Percentiles rank a stretch among this genome's conserved stretches.
phyloP scores from a whole-genome alignment of 2,329 filamentous ascomycete species.

The Zasmidium citrigriseum region DNA sequence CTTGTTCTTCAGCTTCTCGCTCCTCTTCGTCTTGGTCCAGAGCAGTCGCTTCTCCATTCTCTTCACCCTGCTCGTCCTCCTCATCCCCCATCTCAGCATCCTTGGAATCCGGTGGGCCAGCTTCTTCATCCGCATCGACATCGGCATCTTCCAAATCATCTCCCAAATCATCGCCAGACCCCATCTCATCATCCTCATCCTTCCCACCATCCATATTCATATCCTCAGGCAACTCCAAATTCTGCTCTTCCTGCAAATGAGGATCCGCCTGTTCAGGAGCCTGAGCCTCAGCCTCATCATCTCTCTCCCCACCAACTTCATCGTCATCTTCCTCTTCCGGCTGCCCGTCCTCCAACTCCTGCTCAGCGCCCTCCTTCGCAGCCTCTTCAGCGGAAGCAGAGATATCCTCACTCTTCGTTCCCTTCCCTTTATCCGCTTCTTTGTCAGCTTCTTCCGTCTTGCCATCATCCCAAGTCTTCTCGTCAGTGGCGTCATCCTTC shows the following conservation, averaged over 20 bases:
- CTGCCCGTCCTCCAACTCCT: slow-evolving; percentile 58
- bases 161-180: slow-evolving; percentile 36
- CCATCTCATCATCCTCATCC: slow-evolving; percentile 51
- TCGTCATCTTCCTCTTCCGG: slow-evolving; percentile 60
- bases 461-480: slow-evolving; percentile 98
- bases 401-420: slow-evolving; percentile 51
- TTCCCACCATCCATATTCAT: slow-evolving; percentile 77
- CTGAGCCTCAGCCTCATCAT: slow-evolving; percentile 67
- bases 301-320: slow-evolving; percentile 44
- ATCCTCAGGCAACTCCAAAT: slow-evolving; percentile 82
- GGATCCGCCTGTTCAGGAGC: slow-evolving; percentile 69
- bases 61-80: slow-evolving; percentile 23
- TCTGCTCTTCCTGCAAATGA: slow-evolving; percentile 77
- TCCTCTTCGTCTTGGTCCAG: slow-evolving; percentile 40
- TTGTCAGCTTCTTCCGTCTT: slow-evolving; percentile 81
- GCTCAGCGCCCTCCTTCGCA: slow-evolving; percentile 43
- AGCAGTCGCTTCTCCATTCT: slow-evolving; percentile 20
- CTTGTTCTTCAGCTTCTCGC: slow-evolving; percentile 39
- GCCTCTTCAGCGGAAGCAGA: slow-evolving; percentile 45
- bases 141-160: slow-evolving; percentile 24
- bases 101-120: slow-evolving; percentile 17
- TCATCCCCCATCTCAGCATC: slow-evolving; percentile 27
- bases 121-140: slow-evolving; percentile 16
- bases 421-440: slow-evolving; percentile 61
- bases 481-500: slow-evolving; percentile 86